Evolutionary conservation across 345 rosid genomes (phyloP).

Genomic region (Eucalyptus urophylla): DNA sequence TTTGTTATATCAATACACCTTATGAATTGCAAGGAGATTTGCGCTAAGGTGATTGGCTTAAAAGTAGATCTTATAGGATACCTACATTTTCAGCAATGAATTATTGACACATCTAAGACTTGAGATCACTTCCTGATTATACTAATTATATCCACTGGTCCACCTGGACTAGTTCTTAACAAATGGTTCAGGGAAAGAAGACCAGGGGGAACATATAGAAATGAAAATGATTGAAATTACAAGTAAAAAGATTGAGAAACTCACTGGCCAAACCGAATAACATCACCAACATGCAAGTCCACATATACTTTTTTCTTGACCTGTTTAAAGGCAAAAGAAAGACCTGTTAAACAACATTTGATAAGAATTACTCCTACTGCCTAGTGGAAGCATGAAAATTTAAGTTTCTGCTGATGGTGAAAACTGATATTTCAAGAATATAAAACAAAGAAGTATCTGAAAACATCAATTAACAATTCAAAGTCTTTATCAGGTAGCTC

Average conservation of each 20-base stretch:
- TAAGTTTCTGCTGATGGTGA: background rate
- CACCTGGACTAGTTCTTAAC: background rate
- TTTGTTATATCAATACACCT: background rate
- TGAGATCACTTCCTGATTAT: background rate
- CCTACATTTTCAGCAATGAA: background rate
- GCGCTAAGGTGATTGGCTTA: background rate
- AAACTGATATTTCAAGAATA: background rate
- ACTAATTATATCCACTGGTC: background rate
- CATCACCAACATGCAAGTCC: constrained; percentile 82
- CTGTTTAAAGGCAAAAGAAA: constrained; percentile 10
- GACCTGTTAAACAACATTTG: background rate
- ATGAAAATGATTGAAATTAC: background rate
- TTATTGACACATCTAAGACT: background rate
- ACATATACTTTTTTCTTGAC: constrained; percentile 52
- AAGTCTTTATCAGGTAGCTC: background rate
- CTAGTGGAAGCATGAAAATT: background rate
- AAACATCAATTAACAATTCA: background rate
- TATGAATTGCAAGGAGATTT: background rate
- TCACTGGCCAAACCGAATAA: constrained; percentile 89
- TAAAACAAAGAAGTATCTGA: background rate
- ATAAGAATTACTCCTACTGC: background rate
- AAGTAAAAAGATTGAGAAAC: constrained; percentile 8
- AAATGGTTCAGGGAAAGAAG: background rate
- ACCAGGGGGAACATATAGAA: background rate
- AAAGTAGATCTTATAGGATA: background rate